Evolutionary conservation across 2,329 filamentous ascomycete genomes (phyloP), one percentile per base, ranked within the genome.

Genomic region (Ambrosiella xylebori): DNA sequence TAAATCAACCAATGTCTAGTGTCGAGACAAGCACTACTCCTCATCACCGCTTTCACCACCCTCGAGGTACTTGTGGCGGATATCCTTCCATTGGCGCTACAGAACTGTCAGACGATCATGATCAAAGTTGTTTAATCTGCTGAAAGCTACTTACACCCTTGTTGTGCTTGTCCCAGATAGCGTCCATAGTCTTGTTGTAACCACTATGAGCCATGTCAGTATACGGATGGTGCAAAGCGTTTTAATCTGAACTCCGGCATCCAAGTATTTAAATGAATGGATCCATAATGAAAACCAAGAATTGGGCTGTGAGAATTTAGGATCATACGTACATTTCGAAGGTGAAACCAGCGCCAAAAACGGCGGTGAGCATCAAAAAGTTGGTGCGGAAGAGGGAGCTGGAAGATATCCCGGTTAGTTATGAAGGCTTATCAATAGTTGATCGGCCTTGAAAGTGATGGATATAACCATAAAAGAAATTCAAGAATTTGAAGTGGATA

Each of bases 81-180:
- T 96, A 72, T 98, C 93, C 81, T 96, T 96, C 93, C 93, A 97
- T 94, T 96, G 91, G 68, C 91, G 88, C 91, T 97, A 63, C 37
- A 54, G 56, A 36, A 39, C 9, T 11, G 13, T 17, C 6, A n/a
- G 5, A 17, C 12, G 51, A 36, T 13, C 37, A 45, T 35, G 15
- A 27, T 35, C 9, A 51, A 51, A 41, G 39, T 11, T 56, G 19
- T 2, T 17, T 47, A 47, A 7, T 47, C 2, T 17, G n/a, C 2
- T 15, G n/a, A 41, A 36, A 13, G 53, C 38, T 36, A 84, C 87
- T 68, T 88, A 96, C 91, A 67, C 93, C 93, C 68, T 79, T 80
- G 82, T 98, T 98, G 70, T 90, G 73, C 70, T 73, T 78, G 72
- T 98, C 88, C 93, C 93, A 98, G 70, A 96, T 68, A 71, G 77